Base-by-base conservation (phyloP, 306 rosid species). In the Lupinus albus region DNA sequence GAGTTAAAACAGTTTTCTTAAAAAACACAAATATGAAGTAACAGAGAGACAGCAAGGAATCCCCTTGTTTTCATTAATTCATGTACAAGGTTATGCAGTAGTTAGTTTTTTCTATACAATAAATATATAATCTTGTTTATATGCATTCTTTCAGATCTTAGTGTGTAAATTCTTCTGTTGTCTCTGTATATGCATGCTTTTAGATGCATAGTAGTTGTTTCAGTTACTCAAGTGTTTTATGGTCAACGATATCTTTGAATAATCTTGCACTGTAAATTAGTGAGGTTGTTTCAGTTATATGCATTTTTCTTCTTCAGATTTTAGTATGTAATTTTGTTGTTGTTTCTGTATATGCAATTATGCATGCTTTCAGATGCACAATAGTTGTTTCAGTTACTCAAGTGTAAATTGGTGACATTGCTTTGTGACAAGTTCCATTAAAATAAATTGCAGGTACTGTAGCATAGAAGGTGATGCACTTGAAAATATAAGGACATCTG, bases 401-500 rank as follows among this genome's bases (percentile, higher is more conserved):
- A 13, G 66, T 25, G 6, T 35, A n/a, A n/a, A n/a, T n/a, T n/a
- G n/a, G n/a, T n/a, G n/a, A n/a, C n/a, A n/a, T n/a, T n/a, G n/a
- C 63, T 45, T 8, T 64, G 10, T 72, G 59, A 82, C 52, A 36
- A 18, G 63, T 71, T 50, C 49, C 56, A n/a, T 62, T 33, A 47
- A 66, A n/a, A 42, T 41, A 60, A 56, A 20, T 76, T 80, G 72
- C 83, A 93, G 97, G 98, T 59, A 78, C 94, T 57, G 94, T 88
- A 36, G 60, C 97, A 28, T 97, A 93, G 83, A 97, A 93, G 82
- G 89, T 93, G 73, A 93, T 93, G 98, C 82, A 66, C 96, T 93
- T 11, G 98, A 93, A 82, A 93, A 93, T 69, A 89, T 93, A 59
- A 97, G 97, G 68, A 88, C 98, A 35, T 93, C 98, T n/a, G 83